Conservation (phyloP, 495 filamentous ascomycete species). For the Cudoniella acicularis region DNA sequence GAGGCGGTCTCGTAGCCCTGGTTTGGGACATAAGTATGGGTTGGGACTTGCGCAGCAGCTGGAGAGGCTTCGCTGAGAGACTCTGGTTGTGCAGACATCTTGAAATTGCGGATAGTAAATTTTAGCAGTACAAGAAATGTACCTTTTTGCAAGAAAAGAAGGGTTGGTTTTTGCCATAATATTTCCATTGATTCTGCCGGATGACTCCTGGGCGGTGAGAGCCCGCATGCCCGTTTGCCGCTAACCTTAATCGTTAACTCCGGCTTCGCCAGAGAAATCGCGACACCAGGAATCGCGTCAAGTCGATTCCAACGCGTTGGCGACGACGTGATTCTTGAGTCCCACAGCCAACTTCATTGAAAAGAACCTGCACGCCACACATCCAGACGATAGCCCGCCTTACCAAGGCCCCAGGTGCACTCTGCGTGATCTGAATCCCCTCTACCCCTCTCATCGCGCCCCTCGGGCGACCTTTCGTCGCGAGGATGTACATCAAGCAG, state of each 20-base stretch:
- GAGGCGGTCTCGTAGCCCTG: slow-evolving; percentile 42
- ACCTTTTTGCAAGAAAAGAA: neutral
- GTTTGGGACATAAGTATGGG: slow-evolving; percentile 52
- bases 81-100: slow-evolving; percentile 26
- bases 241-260: no score
- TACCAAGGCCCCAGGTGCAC: no score
- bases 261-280: neutral
- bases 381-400: no score
- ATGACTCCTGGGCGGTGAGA: slow-evolving; percentile 2
- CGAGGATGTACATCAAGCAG: slow-evolving; percentile 94
- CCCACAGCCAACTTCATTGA: neutral
- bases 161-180: neutral
- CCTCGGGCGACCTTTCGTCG: slow-evolving; percentile 5
- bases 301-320: slow-evolving; percentile 9
- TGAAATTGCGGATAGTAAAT: neutral
- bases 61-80: slow-evolving; percentile 9
- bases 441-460: slow-evolving; percentile 1
- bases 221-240: slow-evolving; percentile 2
- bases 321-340: neutral
- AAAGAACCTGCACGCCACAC: no score
- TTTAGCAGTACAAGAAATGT: neutral
- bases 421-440: slow-evolving; percentile 3
- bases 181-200: neutral
- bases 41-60: slow-evolving; percentile 46
- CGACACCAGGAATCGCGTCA: neutral